A percentile compares a stretch with the other conserved stretches of the same genome.
Evolutionary conservation across 2,329 filamentous ascomycete species (phyloP).

Genomic region (Berkeleyomyces rouxiae): DNA sequence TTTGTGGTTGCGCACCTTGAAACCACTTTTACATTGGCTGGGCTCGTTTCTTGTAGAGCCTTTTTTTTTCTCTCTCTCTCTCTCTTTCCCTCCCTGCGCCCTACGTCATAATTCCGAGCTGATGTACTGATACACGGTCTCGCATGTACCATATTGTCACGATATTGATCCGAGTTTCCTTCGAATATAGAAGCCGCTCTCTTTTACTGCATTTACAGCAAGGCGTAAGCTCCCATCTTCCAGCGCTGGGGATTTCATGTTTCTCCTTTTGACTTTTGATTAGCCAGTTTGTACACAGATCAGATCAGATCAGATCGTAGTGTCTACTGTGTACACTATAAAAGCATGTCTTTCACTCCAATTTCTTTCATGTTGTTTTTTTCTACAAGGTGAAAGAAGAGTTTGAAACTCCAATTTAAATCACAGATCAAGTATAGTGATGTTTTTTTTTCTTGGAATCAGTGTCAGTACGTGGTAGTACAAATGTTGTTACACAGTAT

Average conservation of each 20-base stretch:
- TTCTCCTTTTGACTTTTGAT: background rate
- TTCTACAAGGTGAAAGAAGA: background rate
- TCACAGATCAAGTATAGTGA: background rate
- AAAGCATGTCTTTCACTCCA: background rate
- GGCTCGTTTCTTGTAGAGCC: background rate
- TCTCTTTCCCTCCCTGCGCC: background rate
- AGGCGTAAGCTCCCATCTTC: background rate
- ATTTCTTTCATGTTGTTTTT: background rate
- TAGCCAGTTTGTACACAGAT: background rate
- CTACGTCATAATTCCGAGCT: background rate
- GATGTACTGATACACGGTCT: background rate
- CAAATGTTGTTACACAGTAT: constrained; percentile 4
- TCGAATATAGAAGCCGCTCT: background rate
- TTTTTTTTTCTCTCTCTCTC: background rate
- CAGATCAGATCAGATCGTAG: background rate
- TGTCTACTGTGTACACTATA: background rate
- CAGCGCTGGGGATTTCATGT: background rate
- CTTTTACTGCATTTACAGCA: background rate
- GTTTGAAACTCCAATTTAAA: background rate
- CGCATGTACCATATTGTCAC: constrained; percentile 13
- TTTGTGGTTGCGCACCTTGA: background rate
- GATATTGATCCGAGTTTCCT: constrained; percentile 6
- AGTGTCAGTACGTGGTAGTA: background rate
- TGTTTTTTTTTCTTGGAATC: background rate
- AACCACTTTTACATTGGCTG: background rate